These are phyloP conservation scores for Fusarium sp. DNA, from an alignment of 2,329 filamentous ascomycete species.

Conservation along the genomic window DNA sequence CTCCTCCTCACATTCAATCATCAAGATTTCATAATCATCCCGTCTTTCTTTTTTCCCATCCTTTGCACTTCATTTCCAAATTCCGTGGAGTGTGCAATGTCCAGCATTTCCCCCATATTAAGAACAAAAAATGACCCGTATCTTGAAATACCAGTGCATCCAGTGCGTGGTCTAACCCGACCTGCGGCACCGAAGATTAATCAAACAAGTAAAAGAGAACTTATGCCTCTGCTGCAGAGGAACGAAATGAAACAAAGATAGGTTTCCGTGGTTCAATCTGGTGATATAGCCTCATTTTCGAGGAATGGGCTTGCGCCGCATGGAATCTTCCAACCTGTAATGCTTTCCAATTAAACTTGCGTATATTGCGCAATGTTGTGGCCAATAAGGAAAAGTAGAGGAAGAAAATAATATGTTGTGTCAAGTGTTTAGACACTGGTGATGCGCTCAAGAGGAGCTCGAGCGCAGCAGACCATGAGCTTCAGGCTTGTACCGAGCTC, in stretches of 20 bases:
- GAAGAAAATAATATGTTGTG: constrained; percentile 22
- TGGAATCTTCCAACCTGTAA: constrained; percentile 43
- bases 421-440: constrained; percentile 57
- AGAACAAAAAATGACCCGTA: constrained; percentile 15
- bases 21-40: constrained; percentile 44
- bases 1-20: constrained; percentile 39
- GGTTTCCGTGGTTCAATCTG: constrained; percentile 15
- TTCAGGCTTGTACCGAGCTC: constrained; percentile 88
- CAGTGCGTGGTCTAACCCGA: constrained; percentile 46
- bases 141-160: constrained; percentile 45
- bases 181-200: constrained; percentile 45
- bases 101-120: constrained; percentile 44
- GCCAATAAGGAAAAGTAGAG: constrained; percentile 28
- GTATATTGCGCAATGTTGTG: constrained; percentile 19
- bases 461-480: constrained; percentile 90
- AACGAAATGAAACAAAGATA: constrained; percentile 3
- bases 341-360: constrained; percentile 36
- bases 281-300: constrained; percentile 19
- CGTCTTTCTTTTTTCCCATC: neutral
- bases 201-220: constrained; percentile 17
- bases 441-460: constrained; percentile 73
- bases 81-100: constrained; percentile 41
- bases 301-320: constrained; percentile 42
- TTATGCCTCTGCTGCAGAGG: constrained; percentile 2
- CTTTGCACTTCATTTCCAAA: constrained; percentile 34